Conservation (phyloP, 163 green algal genomes). For the Prototheca cutis region DNA sequence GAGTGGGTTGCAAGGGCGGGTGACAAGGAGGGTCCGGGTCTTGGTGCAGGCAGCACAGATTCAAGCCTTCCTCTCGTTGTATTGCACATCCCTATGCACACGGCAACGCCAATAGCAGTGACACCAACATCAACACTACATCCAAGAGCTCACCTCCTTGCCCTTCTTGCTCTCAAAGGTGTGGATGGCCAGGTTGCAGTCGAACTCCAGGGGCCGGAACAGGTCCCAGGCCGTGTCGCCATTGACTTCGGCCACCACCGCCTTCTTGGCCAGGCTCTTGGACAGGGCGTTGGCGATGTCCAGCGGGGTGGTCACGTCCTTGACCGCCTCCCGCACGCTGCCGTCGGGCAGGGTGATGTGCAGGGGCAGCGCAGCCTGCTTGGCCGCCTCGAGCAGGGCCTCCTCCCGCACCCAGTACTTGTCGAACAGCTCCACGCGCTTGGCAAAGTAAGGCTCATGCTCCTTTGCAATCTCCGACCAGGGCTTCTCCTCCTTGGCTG, state of each 20-base stretch:
- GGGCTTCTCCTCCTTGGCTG: background rate
- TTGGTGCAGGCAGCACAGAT: too few species aligned
- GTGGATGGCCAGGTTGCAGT: constrained; percentile 81
- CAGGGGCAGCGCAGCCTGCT: constrained; percentile 50
- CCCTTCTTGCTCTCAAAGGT: constrained; percentile 68
- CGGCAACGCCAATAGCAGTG: background rate
- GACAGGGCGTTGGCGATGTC: constrained; percentile 84
- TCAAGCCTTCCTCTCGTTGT: too few species aligned
- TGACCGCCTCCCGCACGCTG: constrained; percentile 31
- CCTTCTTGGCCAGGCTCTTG: constrained; percentile 83
- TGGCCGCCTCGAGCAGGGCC: constrained; percentile 48
- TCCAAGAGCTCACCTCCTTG: constrained; percentile 52
- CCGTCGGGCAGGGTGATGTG: constrained; percentile 44
- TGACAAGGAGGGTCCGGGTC: too few species aligned
- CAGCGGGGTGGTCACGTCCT: constrained; percentile 79
- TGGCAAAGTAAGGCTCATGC: constrained; percentile 67
- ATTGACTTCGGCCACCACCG: constrained; percentile 66
- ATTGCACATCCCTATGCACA: too few species aligned
- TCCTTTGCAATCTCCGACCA: constrained; percentile 8
- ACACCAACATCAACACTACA: background rate
- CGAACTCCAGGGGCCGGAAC: constrained; percentile 67
- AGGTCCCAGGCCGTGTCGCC: constrained; percentile 78
- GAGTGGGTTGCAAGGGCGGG: too few species aligned
- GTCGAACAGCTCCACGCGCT: constrained; percentile 84
- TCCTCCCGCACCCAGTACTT: constrained; percentile 51